These are phyloP conservation scores for Colletotrichum noveboracense DNA, from an alignment of 2,329 filamentous ascomycete genomes.

Conservation along the genomic window DNA sequence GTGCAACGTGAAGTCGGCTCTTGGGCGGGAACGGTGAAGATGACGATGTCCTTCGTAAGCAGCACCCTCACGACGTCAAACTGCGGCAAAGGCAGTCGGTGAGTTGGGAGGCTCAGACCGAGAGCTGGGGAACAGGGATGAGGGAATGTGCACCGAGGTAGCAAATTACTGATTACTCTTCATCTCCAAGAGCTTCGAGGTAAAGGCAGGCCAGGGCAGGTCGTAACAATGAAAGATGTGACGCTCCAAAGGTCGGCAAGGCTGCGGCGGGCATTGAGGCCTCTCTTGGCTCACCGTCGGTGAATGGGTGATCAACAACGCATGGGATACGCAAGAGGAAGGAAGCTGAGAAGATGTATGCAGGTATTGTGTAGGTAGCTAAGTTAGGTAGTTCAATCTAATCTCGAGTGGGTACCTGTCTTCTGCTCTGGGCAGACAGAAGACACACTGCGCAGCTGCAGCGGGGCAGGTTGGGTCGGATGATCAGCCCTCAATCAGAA, in stretches of 20 bases:
- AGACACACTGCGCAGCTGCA: neutral
- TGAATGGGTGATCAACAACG: neutral
- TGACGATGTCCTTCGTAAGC: neutral
- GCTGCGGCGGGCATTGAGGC: neutral
- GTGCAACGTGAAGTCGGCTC: neutral
- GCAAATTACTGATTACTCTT: neutral
- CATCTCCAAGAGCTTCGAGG: neutral
- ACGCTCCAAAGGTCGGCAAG: neutral
- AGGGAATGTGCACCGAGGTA: neutral
- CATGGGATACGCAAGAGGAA: neutral
- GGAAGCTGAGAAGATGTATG: neutral
- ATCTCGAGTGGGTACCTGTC: neutral
- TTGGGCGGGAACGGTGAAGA: neutral
- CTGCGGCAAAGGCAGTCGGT: neutral
- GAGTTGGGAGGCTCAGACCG: neutral
- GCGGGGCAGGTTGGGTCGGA: neutral
- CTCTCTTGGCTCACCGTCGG: neutral
- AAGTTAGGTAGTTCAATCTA: neutral
- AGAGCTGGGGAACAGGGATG: neutral
- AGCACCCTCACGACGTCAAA: neutral
- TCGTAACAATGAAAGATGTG: neutral
- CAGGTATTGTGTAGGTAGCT: neutral
- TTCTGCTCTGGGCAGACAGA: neutral
- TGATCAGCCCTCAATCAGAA: neutral
- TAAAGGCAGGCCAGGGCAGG: neutral